Evolutionary conservation across 179 eudicot species (phyloP).

Genomic region (Silene noctiflora): DNA sequence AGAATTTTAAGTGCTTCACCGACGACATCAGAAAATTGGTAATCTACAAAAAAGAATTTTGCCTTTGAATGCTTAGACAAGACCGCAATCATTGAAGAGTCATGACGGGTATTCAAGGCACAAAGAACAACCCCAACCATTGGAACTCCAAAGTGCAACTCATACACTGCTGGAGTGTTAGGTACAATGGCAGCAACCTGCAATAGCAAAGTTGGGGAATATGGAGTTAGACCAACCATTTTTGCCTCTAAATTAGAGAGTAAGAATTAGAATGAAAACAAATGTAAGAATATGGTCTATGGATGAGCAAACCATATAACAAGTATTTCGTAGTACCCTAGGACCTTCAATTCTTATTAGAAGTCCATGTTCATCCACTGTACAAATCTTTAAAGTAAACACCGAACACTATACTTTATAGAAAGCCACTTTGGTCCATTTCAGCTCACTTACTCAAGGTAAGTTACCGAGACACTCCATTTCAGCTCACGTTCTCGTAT

Average conservation of each 20-base stretch:
- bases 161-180: slow-evolving; percentile 75
- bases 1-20: slow-evolving; percentile 51
- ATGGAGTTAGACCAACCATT: not conserved
- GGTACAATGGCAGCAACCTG: slow-evolving; percentile 81
- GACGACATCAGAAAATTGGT: slow-evolving; percentile 43
- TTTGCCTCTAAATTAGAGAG: not conserved
- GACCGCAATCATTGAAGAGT: slow-evolving; percentile 58
- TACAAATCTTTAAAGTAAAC: not conserved
- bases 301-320: not conserved
- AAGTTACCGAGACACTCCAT: too few relatives aligned
- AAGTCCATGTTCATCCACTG: not conserved
- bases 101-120: slow-evolving; percentile 64
- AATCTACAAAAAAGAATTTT: slow-evolving; percentile 61
- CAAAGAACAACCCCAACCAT: slow-evolving; percentile 87
- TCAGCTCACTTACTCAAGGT: not conserved
- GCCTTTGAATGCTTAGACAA: slow-evolving; percentile 65
- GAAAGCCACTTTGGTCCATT: not conserved
- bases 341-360: not conserved
- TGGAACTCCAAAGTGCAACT: slow-evolving; percentile 81
- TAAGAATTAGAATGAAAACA: not conserved
- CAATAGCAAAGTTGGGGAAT: slow-evolving; percentile 10
- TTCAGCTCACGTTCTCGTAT: not conserved
- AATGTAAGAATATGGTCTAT: not conserved
- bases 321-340: not conserved
- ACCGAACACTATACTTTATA: not conserved